Percentiles rank a stretch among this genome's conserved stretches.
These are phyloP conservation scores for Trifolium fragiferum DNA, from an alignment of 306 rosid genomes.

Conservation along the genomic window DNA sequence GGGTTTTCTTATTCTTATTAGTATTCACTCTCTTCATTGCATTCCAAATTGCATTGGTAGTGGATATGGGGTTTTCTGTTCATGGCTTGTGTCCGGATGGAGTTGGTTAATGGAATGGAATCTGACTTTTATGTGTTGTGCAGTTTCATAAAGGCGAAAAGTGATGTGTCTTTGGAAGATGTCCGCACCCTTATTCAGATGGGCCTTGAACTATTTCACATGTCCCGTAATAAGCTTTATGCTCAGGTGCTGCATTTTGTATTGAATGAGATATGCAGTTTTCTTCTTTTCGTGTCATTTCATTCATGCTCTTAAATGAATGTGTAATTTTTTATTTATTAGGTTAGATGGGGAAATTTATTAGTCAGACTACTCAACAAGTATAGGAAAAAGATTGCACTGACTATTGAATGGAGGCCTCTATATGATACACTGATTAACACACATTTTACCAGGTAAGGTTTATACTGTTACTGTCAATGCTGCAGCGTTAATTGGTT, in stretches of 20 bases:
- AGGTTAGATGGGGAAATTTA: constrained; percentile 99
- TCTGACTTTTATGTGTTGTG: constrained; percentile 44
- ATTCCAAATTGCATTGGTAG: constrained; percentile 10
- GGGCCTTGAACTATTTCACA: constrained; percentile 77
- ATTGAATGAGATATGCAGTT: constrained; percentile 31
- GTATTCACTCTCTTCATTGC: constrained; percentile 12
- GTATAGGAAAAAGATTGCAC: constrained; percentile 76
- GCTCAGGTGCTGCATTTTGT: constrained; percentile 72
- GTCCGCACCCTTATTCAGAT: constrained; percentile 59
- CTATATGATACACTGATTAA: constrained; percentile 78
- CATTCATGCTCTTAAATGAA: constrained; percentile 43
- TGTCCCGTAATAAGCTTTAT: constrained; percentile 81
- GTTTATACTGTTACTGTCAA: constrained; percentile 19
- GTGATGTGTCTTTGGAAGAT: constrained; percentile 88
- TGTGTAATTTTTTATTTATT: constrained; percentile 54
- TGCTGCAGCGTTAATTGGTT: constrained; percentile 21
- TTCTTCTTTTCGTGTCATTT: constrained; percentile 24
- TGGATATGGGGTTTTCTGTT: constrained; percentile 9
- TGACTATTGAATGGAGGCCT: constrained; percentile 83
- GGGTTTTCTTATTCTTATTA: constrained; percentile 35
- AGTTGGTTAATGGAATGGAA: constrained; percentile 38
- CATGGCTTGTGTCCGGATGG: constrained; percentile 24
- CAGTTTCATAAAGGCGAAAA: constrained; percentile 93
- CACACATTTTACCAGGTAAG: constrained; percentile 94
- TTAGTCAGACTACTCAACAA: constrained; percentile 82